Base-by-base conservation (phyloP, 345 rosid species). In the Reutealis trisperma region DNA sequence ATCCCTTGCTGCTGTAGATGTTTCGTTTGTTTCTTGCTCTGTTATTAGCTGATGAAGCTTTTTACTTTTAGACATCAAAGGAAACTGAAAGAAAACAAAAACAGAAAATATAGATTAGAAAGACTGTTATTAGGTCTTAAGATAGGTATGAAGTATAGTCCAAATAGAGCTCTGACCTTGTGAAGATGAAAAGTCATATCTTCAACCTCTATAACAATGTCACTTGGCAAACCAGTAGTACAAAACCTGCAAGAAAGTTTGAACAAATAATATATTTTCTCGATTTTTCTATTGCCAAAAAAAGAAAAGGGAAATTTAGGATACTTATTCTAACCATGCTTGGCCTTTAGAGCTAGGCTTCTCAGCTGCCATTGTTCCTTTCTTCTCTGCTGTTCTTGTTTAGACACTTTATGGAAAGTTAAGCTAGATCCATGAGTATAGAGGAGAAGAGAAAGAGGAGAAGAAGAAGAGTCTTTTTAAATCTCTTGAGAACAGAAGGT, bases 161-260 rank as follows among this genome's bases (percentile, higher is more conserved):
- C 59, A 18, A 54, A 15, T 54, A 54, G 21, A 18, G 21, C 19
- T 54, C 60, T 68, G 63, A 90, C 99, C 96, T 96, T 96, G 73
- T 93, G 99, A 77, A 96, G 96, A 81, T 96, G 98, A 78, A 96
- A 96, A 60, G 85, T 83, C 98, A 96, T 96, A 69, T 92, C 98
- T 11, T 87, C 94, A 0, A 96, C 93, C 75, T 96, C 94, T 78
- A 92, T 78, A 54, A 90, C 88, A 82, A 96, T 87, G 86, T 96
- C 98, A 70, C 96, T 96, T 7, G 99, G 96, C 77, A 96, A 84
- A 0, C 98, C 97, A 77, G 93, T 88, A 11, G 98, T 88, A 79
- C 97, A 96, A 75, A 96, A 93, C 99, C 98, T 96, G 83, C 73
- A 83, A 75, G 22, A 74, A 64, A 14, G 37, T 22, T 8, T 24